Base-by-base conservation (phyloP, 495 filamentous ascomycete species). In the Amphirosellinia nigrospora region DNA sequence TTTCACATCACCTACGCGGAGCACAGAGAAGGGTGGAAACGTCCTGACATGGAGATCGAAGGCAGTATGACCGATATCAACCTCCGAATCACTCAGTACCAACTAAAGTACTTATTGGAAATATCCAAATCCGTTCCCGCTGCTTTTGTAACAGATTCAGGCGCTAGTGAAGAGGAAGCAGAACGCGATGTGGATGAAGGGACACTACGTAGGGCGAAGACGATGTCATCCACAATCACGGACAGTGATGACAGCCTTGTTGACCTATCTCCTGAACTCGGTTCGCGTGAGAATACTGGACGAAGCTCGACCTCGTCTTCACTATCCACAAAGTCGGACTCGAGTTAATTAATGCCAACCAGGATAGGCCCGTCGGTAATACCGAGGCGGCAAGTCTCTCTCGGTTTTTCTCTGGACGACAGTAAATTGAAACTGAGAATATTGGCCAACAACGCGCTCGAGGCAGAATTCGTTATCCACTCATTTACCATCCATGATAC, bases 401-500 rank as follows among this genome's bases (percentile, higher is more conserved):
- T 13, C 93, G 91, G 67, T 98, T 98, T 79, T 79, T 95, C 94
- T 32, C 85, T 99, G 61, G 95, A 98, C 71, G 90, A 96, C 66
- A 98, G 93, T 19, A 91, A 89, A 72, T 85, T 98, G 59, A 98
- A 98, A 83, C 84, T 97, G 3, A 90, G 93, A n/a, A 96, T 98
- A 92, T 87, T 97, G 72, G 96, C 91, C 32, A 94, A 99, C 81
- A 91, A 92, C 23, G 94, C 94, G 13, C 76, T 99, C 21, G 96
- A 99, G 78, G 94, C 95, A 1, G 96, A 99, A 79, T 87, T 99
- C 30, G 83, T 97, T 59, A 93, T 98, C 32, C 92, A 97, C 69
- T 96, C 96, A 0, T 96, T 99, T 78, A 97, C 94, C 0, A 97
- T 98, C 72, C 88, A 90, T 56, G 96, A 99, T 76, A 98, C 92